These are phyloP conservation scores for Baeospora myosura DNA, from an alignment of 1,284 basidiomycete genomes.

Conservation along the genomic window DNA sequence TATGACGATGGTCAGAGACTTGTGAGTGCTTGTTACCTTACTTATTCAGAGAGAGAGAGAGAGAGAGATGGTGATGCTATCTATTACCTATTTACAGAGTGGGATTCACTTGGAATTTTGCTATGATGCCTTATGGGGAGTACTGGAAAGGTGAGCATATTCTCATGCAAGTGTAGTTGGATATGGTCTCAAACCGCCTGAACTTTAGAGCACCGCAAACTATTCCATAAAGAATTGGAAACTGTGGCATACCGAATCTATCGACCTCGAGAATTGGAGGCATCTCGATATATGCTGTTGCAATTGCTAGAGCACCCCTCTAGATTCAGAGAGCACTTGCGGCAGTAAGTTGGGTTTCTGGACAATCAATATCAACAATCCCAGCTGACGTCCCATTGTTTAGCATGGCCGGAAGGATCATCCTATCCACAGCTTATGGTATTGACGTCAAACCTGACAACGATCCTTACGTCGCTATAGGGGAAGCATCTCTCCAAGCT, in stretches of 20 bases:
- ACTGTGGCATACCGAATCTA: neutral
- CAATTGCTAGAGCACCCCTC: neutral
- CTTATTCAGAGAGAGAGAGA: too few relatives aligned
- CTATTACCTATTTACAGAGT: slow-evolving; percentile 1
- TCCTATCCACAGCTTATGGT: slow-evolving; percentile 12
- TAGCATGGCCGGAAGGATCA: slow-evolving; percentile 11
- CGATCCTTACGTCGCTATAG: slow-evolving; percentile 9
- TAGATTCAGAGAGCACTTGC: neutral
- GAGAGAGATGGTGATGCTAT: too few relatives aligned
- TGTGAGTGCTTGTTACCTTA: slow-evolving; percentile 1
- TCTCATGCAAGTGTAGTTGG: neutral
- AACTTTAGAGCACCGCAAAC: neutral
- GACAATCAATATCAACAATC: neutral
- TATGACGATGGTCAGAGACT: slow-evolving; percentile 8
- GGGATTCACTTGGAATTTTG: slow-evolving; percentile 4
- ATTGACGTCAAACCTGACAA: slow-evolving; percentile 7
- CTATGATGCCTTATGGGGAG: slow-evolving; percentile 9
- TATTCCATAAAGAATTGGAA: slow-evolving; percentile 4
- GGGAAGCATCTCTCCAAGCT: neutral
- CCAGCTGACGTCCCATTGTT: neutral
- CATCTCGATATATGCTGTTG: neutral
- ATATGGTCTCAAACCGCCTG: neutral
- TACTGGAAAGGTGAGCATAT: slow-evolving; percentile 7
- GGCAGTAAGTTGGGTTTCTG: neutral
- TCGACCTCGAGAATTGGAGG: neutral